Percentiles rank a stretch among this genome's conserved stretches.
Conservation (phyloP, 306 rosid species). For the Sphenostylis stenocarpa region DNA sequence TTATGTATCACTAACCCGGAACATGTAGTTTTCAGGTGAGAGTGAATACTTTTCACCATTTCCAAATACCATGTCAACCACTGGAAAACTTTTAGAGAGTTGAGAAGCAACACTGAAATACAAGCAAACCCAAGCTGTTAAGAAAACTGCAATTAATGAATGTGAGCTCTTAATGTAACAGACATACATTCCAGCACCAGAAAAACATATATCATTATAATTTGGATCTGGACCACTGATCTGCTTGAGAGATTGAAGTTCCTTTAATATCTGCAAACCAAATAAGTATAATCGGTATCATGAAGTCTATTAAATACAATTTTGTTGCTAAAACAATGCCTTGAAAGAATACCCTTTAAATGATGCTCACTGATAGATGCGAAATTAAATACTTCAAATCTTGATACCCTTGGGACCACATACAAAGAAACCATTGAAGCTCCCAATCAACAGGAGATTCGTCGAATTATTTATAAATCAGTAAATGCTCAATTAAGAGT, state of each 20-base stretch:
- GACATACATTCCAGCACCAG: constrained; percentile 85
- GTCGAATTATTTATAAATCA: constrained; percentile 21
- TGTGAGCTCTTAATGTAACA: constrained; percentile 19
- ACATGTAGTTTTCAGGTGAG: constrained; percentile 92
- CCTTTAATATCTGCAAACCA: constrained; percentile 65
- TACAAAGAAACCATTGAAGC: not conserved
- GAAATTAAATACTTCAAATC: constrained; percentile 26
- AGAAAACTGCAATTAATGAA: constrained; percentile 20
- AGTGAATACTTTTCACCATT: constrained; percentile 71
- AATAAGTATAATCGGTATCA: constrained; percentile 26
- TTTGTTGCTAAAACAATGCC: not conserved
- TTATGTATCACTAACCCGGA: constrained; percentile 59
- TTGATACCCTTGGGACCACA: not conserved
- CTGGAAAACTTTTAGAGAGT: constrained; percentile 69
- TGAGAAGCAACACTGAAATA: constrained; percentile 64
- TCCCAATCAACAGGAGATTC: not conserved
- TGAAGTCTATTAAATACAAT: not conserved
- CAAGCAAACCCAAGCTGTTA: constrained; percentile 31
- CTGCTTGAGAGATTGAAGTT: constrained; percentile 60
- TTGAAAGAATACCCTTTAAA: not conserved
- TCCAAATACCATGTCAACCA: constrained; percentile 87
- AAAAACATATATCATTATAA: constrained; percentile 77
- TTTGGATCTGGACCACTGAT: constrained; percentile 91
- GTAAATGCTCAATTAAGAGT: not conserved
- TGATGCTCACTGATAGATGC: not conserved